Conservation (phyloP, 1,284 basidiomycete genomes). For the Sporisorium iseilematis-ciliati region DNA sequence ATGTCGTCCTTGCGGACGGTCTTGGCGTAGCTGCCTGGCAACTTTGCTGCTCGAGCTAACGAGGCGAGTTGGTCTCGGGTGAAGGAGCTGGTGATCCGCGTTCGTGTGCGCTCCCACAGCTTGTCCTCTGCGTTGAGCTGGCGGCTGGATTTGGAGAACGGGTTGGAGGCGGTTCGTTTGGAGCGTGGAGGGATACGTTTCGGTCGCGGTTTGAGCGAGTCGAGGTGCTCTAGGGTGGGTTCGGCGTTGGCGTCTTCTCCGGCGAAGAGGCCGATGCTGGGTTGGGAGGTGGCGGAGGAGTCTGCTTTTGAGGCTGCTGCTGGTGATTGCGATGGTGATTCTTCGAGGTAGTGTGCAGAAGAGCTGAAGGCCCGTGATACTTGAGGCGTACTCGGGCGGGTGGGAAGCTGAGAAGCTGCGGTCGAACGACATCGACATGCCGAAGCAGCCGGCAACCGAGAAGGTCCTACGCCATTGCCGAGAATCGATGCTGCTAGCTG, state of each 20-base stretch:
- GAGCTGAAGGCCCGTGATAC: slow-evolving; percentile 19
- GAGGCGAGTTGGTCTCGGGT: slow-evolving; percentile 39
- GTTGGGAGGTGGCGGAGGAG: background rate
- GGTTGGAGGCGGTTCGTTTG: slow-evolving; percentile 12
- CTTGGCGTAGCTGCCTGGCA: slow-evolving; percentile 30
- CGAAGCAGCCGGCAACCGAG: slow-evolving; percentile 19
- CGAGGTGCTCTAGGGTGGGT: slow-evolving; percentile 47
- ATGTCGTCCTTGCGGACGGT: slow-evolving; percentile 36
- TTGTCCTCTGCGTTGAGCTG: slow-evolving; percentile 29
- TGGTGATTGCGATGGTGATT: background rate
- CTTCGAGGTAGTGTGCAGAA: background rate
- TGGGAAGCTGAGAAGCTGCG: background rate
- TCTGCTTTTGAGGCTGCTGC: background rate
- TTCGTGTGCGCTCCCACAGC: slow-evolving; percentile 40
- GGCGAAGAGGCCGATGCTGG: slow-evolving; percentile 13
- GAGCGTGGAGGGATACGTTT: background rate
- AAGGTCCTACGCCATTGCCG: slow-evolving; percentile 30
- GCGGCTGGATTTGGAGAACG: slow-evolving; percentile 24
- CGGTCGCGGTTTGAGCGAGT: slow-evolving; percentile 36
- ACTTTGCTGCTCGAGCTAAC: slow-evolving; percentile 30
- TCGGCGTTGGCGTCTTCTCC: slow-evolving; percentile 37
- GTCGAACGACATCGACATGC: slow-evolving; percentile 19
- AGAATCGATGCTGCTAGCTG: slow-evolving; percentile 30
- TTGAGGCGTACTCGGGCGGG: background rate
- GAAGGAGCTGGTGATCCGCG: slow-evolving; percentile 40